phyloP scores from a whole-genome alignment of 2,329 filamentous ascomycete genomes.

The Botrytis cinerea region DNA sequence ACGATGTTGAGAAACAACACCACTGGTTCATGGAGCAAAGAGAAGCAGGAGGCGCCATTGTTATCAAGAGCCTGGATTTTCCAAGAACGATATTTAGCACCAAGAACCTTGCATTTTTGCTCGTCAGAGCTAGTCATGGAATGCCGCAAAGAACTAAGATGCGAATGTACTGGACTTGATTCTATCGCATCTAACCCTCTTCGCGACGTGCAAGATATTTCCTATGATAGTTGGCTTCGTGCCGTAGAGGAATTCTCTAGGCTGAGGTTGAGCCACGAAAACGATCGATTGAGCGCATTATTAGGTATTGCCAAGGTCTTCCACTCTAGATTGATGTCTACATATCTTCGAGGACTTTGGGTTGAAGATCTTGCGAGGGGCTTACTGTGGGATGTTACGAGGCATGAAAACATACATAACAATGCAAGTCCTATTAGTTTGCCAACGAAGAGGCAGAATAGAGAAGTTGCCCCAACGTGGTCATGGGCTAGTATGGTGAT shows the following conservation, averaged over 20 bases:
- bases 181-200: neutral
- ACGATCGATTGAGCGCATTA: neutral
- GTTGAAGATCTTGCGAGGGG: neutral
- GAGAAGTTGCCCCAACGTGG: neutral
- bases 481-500: conserved; percentile 12
- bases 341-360: conserved; percentile 1
- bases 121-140: neutral
- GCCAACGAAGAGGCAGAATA: neutral
- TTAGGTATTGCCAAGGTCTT: conserved; percentile 2
- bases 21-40: neutral
- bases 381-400: neutral
- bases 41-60: neutral
- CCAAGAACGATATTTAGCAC: conserved; percentile 14
- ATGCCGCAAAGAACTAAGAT: neutral
- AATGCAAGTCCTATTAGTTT: neutral
- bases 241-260: neutral
- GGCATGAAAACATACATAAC: neutral
- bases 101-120: conserved; percentile 1
- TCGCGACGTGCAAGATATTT: neutral
- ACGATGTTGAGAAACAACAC: neutral
- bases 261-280: neutral
- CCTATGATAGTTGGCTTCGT: neutral
- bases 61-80: conserved; percentile 2
- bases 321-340: neutral
- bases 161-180: conserved; percentile 6